Evolutionary conservation across 257 asterid genomes (phyloP), one percentile per base, ranked within the genome.

Genomic region (Salvia hispanica): DNA sequence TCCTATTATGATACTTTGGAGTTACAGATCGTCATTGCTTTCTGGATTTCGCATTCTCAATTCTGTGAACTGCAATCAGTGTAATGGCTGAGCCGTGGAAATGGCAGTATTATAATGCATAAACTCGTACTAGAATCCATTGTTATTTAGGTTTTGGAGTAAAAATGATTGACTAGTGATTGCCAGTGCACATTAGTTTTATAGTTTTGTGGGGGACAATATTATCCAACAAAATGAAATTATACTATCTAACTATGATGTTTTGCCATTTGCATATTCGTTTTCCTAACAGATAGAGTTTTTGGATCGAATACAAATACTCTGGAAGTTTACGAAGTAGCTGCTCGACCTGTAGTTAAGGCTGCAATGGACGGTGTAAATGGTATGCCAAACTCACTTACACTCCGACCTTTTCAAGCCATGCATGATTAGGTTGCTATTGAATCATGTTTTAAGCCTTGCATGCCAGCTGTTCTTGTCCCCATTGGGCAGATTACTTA

Each of bases 321-420:
- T 45, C 93, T 66, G 60, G 99, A 91, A 65, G 97, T 94, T 69
- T 94, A 91, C 70, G 96, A 94, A 67, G 86, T 94, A 59, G 92
- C 99, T 69, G 97, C 85, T 70, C 87, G 95, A 72, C 97, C 99
- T 18, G 97, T 94, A 11, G 89, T 94, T 61, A 87, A 87, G 86
- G 87, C 97, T 69, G 97, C 97, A 68, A 88, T 90, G 98, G 98
- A 87, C 57, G 96, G 98, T 39, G 78, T 90, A 59, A 90, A 90
- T 75, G 97, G 98, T 90, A 83, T 71, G 86, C 13, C 55, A 40
- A 58, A 57, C 72, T 53, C 31, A 51, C 36, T 51, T 42, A n/a
- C 28, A 28, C 53, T 9, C 31, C 31, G 31, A 25, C 31, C 31
- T 66, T 64, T 9, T 61, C 25, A 47, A 44, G 59, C 46, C 51